Evolutionary conservation across 345 rosid genomes (phyloP).

Genomic region (Erucastrum elatum): DNA sequence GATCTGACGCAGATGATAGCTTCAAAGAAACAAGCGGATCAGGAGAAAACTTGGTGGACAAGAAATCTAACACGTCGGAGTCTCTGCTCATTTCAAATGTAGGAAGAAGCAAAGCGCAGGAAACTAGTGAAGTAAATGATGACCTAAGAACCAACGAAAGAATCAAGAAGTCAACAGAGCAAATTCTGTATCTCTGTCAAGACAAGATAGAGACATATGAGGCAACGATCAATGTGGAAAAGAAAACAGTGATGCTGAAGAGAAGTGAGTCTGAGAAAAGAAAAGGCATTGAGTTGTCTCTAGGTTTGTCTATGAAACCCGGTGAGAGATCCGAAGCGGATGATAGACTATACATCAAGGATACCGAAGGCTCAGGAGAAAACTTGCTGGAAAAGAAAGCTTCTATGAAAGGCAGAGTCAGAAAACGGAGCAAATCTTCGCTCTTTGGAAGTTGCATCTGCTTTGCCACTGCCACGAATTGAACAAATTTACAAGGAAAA

Average conservation of each 20-base stretch:
- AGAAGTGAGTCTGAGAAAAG: slow-evolving; percentile 53
- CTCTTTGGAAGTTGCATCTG: slow-evolving; percentile 76
- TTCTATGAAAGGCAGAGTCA: slow-evolving; percentile 44
- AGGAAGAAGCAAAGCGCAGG: slow-evolving; percentile 7
- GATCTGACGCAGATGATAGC: slow-evolving; percentile 32
- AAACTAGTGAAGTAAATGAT: slow-evolving; percentile 35
- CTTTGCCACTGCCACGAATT: slow-evolving; percentile 55
- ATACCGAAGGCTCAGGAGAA: slow-evolving; percentile 26
- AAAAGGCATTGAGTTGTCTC: slow-evolving; percentile 27
- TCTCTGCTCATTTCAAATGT: slow-evolving; percentile 15
- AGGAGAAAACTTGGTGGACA: slow-evolving; percentile 2
- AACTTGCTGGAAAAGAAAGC: slow-evolving; percentile 35
- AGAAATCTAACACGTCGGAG: background rate
- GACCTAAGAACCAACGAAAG: slow-evolving; percentile 46
- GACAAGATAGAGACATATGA: slow-evolving; percentile 32
- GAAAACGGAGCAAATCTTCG: slow-evolving; percentile 54
- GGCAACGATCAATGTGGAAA: slow-evolving; percentile 29
- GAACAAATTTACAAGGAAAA: background rate
- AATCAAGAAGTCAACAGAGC: slow-evolving; percentile 46
- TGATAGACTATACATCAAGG: slow-evolving; percentile 24
- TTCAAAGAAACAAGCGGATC: slow-evolving; percentile 33
- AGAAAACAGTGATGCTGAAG: slow-evolving; percentile 52
- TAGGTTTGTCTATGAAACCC: background rate
- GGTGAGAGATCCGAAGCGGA: slow-evolving; percentile 25
- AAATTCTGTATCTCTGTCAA: slow-evolving; percentile 45